phyloP scores from a whole-genome alignment of 352 stramenopile genomes.

The Phytophthora rubi region DNA sequence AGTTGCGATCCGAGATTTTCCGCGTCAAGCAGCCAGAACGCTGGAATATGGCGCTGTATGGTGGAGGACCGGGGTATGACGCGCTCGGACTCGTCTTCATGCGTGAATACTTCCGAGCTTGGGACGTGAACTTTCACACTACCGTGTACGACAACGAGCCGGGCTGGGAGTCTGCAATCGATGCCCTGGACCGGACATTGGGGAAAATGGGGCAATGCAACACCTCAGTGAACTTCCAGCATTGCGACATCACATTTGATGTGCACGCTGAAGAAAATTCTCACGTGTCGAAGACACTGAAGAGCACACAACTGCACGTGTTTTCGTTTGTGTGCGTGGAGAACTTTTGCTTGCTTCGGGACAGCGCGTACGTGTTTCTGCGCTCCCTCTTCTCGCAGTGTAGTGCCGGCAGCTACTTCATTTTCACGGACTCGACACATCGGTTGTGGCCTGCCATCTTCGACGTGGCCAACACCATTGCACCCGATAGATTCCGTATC shows the following conservation, averaged over 20 bases:
- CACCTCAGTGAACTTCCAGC: constrained; percentile 47
- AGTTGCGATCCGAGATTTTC: constrained; percentile 65
- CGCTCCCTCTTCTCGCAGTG: constrained; percentile 54
- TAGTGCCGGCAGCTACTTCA: constrained; percentile 49
- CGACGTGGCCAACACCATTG: constrained; percentile 41
- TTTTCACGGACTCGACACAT: constrained; percentile 79
- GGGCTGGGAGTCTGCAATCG: constrained; percentile 56
- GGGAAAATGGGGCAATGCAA: constrained; percentile 26
- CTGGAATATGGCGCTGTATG: constrained; percentile 66
- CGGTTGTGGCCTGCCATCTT: constrained; percentile 70
- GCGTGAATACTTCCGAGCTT: constrained; percentile 56
- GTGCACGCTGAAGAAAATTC: constrained; percentile 46
- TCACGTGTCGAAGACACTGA: constrained; percentile 33
- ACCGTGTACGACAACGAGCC: constrained; percentile 80
- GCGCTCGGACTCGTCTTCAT: constrained; percentile 61
- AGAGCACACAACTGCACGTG: constrained; percentile 52
- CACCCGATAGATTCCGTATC: constrained; percentile 46
- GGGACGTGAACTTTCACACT: constrained; percentile 50
- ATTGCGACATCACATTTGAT: constrained; percentile 69
- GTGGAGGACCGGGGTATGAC: constrained; percentile 68
- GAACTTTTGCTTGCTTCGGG: constrained; percentile 61
- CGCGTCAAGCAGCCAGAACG: constrained; percentile 25
- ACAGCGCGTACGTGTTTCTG: constrained; percentile 58
- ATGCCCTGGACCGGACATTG: constrained; percentile 41
- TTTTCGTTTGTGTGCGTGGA: constrained; percentile 83